Percentiles rank a stretch among this genome's conserved stretches.
phyloP scores from a whole-genome alignment of 2,329 filamentous ascomycete species.

The Exophiala phaeomuriformis region DNA sequence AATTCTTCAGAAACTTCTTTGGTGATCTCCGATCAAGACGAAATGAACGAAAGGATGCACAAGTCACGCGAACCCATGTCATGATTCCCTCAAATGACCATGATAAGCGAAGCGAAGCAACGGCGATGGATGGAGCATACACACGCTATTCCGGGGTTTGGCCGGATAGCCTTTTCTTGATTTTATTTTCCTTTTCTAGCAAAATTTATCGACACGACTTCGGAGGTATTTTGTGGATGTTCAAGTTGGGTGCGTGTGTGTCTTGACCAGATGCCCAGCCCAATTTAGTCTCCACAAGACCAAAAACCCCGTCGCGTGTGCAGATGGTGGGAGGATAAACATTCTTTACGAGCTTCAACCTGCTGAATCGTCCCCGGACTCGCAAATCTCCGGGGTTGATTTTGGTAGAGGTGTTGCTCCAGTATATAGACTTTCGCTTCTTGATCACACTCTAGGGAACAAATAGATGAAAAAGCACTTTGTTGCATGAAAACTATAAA shows the following conservation, averaged over 20 bases:
- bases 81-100: conserved; percentile 10
- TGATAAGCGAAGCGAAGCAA: conserved; percentile 1
- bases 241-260: background rate
- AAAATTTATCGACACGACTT: conserved; percentile 12
- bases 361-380: no score
- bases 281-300: background rate
- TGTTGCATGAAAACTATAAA: no score
- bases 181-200: background rate
- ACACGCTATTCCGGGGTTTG: background rate
- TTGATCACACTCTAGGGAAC: background rate
- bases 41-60: conserved; percentile 1
- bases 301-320: conserved; percentile 12
- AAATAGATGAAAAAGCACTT: background rate
- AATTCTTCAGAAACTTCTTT: background rate
- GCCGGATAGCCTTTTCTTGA: background rate
- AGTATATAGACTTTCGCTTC: background rate
- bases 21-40: background rate
- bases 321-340: conserved; percentile 21
- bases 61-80: background rate
- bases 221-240: background rate
- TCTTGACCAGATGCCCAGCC: background rate
- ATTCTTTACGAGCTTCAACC: background rate
- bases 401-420: background rate
- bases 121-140: conserved; percentile 8
- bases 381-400: background rate